Evolutionary conservation across 495 filamentous ascomycete genomes (phyloP).

Genomic region (Penicillium soppii): DNA sequence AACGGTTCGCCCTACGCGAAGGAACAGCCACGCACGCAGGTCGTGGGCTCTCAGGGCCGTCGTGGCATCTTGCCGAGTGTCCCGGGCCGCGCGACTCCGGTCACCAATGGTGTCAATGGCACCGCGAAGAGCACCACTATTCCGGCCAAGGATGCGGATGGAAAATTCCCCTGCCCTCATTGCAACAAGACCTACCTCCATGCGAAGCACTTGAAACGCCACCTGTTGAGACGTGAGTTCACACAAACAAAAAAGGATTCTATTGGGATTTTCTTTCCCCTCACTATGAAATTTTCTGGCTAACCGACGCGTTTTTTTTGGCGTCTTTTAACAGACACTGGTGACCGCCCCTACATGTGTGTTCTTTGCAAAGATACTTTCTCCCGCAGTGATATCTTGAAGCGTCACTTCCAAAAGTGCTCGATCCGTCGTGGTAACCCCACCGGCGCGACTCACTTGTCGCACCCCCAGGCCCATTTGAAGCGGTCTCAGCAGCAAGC

Average conservation of each 20-base stretch:
- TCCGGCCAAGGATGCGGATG: conserved; percentile 89
- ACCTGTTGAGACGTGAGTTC: conserved; percentile 88
- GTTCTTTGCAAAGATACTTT: conserved; percentile 97
- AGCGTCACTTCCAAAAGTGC: conserved; percentile 98
- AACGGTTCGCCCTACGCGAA: conserved; percentile 45
- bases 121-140: conserved; percentile 74
- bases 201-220: conserved; percentile 94
- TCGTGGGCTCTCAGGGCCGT: conserved; percentile 88
- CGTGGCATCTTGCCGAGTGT: conserved; percentile 88
- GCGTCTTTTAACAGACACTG: conserved; percentile 65
- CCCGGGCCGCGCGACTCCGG: conserved; percentile 70
- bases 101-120: conserved; percentile 55
- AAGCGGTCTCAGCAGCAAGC: conserved; percentile 62
- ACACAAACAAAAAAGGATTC: background rate
- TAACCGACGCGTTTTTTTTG: conserved; percentile 18
- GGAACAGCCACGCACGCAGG: conserved; percentile 73
- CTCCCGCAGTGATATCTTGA: conserved; percentile 95
- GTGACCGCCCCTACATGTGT: conserved; percentile 95
- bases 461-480: conserved; percentile 83
- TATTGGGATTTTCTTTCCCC: background rate
- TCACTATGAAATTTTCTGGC: conserved; percentile 4
- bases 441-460: conserved; percentile 86
- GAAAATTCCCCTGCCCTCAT: conserved; percentile 95
- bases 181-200: conserved; percentile 98
- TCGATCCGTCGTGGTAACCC: conserved; percentile 93